Conservation (phyloP, 768 basidiomycete species). For the Rhodosporidiobolus odoratus region DNA sequence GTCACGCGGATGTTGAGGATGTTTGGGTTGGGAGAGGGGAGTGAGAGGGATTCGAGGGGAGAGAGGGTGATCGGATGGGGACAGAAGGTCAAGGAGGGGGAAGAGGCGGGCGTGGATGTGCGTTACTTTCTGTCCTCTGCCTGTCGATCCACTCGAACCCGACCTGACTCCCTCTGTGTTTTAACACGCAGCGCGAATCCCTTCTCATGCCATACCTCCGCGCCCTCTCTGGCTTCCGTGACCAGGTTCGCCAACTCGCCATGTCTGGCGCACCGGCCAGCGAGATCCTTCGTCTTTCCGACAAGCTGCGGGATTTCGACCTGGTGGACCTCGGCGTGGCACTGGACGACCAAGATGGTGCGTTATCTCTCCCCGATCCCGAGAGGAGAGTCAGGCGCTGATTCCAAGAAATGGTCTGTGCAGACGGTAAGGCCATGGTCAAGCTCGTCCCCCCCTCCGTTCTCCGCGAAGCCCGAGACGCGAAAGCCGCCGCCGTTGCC, state of each 20-base stretch:
- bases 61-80: constrained; percentile 77
- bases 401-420: background rate
- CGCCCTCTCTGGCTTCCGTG: constrained; percentile 80
- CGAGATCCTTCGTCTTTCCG: constrained; percentile 79
- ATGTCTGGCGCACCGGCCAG: constrained; percentile 61
- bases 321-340: constrained; percentile 91
- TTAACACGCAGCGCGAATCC: constrained; percentile 63
- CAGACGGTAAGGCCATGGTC: constrained; percentile 90
- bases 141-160: background rate
- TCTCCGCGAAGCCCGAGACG: constrained; percentile 77
- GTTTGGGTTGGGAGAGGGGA: constrained; percentile 53
- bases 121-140: constrained; percentile 28
- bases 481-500: constrained; percentile 68
- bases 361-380: constrained; percentile 32
- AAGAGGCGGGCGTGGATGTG: constrained; percentile 48
- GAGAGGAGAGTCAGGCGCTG: background rate
- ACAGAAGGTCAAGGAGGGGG: constrained; percentile 24
- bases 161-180: background rate
- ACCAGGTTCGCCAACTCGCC: constrained; percentile 75
- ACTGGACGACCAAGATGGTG: constrained; percentile 92
- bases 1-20: constrained; percentile 53
- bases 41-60: constrained; percentile 57
- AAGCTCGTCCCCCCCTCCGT: constrained; percentile 80
- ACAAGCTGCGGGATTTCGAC: constrained; percentile 82
- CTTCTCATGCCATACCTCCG: constrained; percentile 82